A percentile compares a stretch with the other conserved stretches of the same genome.
Evolutionary conservation across 306 rosid genomes (phyloP).

Genomic region (Trichosanthes truncata): DNA sequence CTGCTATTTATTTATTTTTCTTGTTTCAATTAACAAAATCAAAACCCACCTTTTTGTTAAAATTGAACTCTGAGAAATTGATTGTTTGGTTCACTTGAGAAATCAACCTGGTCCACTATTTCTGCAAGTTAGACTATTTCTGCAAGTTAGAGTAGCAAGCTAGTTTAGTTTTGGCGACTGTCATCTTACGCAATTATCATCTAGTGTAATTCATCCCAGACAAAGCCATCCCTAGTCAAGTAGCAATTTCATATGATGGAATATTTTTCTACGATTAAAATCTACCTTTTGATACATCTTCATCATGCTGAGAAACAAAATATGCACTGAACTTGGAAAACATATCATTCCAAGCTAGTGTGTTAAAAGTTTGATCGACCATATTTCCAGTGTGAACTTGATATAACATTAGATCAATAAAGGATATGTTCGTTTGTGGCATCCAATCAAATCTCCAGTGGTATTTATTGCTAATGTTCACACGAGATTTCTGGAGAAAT

Average conservation of each 20-base stretch:
- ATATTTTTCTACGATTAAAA: slow-evolving; percentile 32
- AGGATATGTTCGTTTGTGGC: slow-evolving; percentile 36
- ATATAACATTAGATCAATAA: slow-evolving; percentile 45
- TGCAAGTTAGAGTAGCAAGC: too few species aligned
- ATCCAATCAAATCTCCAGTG: slow-evolving; percentile 35
- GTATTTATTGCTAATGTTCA: slow-evolving; percentile 17
- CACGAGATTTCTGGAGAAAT: too few species aligned
- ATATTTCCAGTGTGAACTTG: slow-evolving; percentile 36
- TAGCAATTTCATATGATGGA: slow-evolving; percentile 39
- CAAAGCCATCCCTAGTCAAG: slow-evolving; percentile 35
- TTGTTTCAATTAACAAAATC: too few species aligned
- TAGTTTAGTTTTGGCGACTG: too few species aligned
- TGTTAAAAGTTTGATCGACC: slow-evolving; percentile 26
- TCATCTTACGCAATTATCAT: slow-evolving; percentile 35
- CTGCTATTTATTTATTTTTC: too few species aligned
- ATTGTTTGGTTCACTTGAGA: too few species aligned
- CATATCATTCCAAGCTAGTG: slow-evolving; percentile 41
- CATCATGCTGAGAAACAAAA: slow-evolving; percentile 32
- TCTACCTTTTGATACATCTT: slow-evolving; percentile 29
- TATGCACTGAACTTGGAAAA: slow-evolving; percentile 40
- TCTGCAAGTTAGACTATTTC: too few species aligned
- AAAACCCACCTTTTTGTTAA: too few species aligned
- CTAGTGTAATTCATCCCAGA: slow-evolving; percentile 48
- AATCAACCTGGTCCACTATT: too few species aligned
- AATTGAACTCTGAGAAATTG: too few species aligned